phyloP scores from a whole-genome alignment of 306 rosid species.

The Glycyrrhiza uralensis region DNA sequence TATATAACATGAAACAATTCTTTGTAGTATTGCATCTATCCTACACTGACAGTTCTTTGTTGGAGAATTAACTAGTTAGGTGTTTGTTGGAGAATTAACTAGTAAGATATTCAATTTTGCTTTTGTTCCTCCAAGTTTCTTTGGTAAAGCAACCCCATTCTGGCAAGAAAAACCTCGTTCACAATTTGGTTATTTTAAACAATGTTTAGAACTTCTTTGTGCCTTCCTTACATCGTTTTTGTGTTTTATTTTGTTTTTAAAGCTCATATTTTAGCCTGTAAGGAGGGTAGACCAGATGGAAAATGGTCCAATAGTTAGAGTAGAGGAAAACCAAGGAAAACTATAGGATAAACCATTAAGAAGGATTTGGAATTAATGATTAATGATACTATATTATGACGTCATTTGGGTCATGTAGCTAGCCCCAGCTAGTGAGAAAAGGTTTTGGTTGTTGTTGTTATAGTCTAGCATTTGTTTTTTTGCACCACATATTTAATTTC shows the following conservation, averaged over 20 bases:
- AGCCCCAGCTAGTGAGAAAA: background rate
- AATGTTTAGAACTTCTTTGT: background rate
- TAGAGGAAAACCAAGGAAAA: background rate
- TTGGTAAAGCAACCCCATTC: background rate
- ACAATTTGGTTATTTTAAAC: background rate
- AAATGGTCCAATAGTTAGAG: too few species aligned
- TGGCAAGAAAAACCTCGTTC: background rate
- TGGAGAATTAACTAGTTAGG: background rate
- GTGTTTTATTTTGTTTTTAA: background rate
- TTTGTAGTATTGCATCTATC: background rate
- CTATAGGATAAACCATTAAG: background rate
- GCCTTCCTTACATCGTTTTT: background rate
- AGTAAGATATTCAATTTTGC: background rate
- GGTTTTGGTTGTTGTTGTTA: background rate
- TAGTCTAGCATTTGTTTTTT: background rate
- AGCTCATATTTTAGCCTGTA: conserved; percentile 8
- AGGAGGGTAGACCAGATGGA: background rate
- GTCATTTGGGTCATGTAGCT: background rate
- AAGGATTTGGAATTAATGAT: background rate
- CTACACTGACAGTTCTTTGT: background rate
- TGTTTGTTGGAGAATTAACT: background rate
- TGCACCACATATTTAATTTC: background rate
- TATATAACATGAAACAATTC: conserved; percentile 18
- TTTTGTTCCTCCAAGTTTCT: conserved; percentile 3
- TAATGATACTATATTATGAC: background rate